phyloP scores from a whole-genome alignment of 441 rosid genomes.

The Biscutella laevigata region DNA sequence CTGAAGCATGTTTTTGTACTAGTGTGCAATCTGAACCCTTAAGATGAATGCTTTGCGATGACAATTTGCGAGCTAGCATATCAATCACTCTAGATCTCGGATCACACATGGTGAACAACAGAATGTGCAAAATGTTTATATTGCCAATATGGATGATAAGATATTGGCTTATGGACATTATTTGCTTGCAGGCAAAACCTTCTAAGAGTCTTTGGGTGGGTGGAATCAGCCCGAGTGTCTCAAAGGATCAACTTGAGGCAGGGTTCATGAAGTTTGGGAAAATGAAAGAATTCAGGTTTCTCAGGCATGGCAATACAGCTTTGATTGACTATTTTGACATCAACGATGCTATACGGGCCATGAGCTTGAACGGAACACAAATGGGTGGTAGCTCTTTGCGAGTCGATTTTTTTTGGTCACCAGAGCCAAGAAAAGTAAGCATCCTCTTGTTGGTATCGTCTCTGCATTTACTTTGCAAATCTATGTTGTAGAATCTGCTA shows the following conservation, averaged over 20 bases:
- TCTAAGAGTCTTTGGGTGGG: constrained; percentile 83
- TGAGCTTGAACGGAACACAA: constrained; percentile 66
- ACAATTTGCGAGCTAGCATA: too few relatives aligned
- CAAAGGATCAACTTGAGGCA: constrained; percentile 61
- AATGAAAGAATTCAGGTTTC: constrained; percentile 70
- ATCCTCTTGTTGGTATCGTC: not conserved
- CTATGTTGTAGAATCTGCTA: not conserved
- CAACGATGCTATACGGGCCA: constrained; percentile 80
- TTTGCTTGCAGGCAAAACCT: constrained; percentile 65
- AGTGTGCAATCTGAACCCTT: too few relatives aligned
- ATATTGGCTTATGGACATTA: constrained; percentile 7
- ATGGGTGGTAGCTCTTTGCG: constrained; percentile 75
- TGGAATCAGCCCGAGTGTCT: constrained; percentile 61
- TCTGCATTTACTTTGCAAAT: not conserved
- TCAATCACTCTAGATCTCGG: too few relatives aligned
- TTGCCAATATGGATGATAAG: too few relatives aligned
- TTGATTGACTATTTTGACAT: constrained; percentile 48
- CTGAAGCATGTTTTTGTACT: too few relatives aligned
- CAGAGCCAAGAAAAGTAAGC: constrained; percentile 66
- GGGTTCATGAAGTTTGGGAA: constrained; percentile 74
- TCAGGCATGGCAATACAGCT: constrained; percentile 70
- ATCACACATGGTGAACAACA: too few relatives aligned
- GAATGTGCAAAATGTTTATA: too few relatives aligned
- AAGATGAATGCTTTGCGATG: too few relatives aligned
- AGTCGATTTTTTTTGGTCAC: constrained; percentile 82